Conservation (phyloP, 495 filamentous ascomycete genomes). For the Penicillium herquei region DNA sequence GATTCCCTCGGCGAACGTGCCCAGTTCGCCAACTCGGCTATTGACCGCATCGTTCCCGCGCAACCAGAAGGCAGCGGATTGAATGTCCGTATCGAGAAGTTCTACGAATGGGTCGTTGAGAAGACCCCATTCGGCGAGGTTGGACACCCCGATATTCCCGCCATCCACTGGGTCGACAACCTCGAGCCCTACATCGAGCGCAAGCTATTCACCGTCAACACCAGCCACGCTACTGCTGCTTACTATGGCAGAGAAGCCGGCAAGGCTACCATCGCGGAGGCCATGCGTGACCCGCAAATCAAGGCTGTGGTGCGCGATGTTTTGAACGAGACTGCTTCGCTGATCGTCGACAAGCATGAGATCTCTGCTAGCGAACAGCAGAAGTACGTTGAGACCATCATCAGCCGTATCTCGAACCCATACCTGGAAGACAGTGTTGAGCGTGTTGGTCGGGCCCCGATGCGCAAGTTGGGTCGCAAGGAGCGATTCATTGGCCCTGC, state of each 20-base stretch:
- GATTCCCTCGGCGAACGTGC: slow-evolving; percentile 62
- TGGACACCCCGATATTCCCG: slow-evolving; percentile 71
- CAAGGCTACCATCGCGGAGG: slow-evolving; percentile 84
- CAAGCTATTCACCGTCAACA: slow-evolving; percentile 99
- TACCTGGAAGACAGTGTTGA: slow-evolving; percentile 88
- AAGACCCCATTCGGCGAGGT: slow-evolving; percentile 68
- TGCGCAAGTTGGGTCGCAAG: slow-evolving; percentile 87
- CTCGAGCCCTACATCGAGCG: slow-evolving; percentile 95
- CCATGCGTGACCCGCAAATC: slow-evolving; percentile 67
- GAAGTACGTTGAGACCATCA: slow-evolving; percentile 87
- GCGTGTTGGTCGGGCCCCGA: slow-evolving; percentile 91
- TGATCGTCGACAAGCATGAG: slow-evolving; percentile 84
- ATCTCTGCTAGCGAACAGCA: slow-evolving; percentile 76
- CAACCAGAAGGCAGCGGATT: slow-evolving; percentile 76
- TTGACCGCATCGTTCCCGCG: slow-evolving; percentile 93
- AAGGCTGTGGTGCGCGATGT: slow-evolving; percentile 69
- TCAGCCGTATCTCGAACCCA: slow-evolving; percentile 91
- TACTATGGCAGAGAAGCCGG: slow-evolving; percentile 86
- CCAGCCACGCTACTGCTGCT: slow-evolving; percentile 92
- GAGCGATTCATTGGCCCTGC: slow-evolving; percentile 96
- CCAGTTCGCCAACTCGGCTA: slow-evolving; percentile 92
- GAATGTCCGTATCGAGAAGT: slow-evolving; percentile 93
- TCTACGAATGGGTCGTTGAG: slow-evolving; percentile 98
- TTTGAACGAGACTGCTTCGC: slow-evolving; percentile 75
- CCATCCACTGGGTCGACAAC: slow-evolving; percentile 89